phyloP scores from a whole-genome alignment of 148 eudicot genomes.

The Rheum nobile region DNA sequence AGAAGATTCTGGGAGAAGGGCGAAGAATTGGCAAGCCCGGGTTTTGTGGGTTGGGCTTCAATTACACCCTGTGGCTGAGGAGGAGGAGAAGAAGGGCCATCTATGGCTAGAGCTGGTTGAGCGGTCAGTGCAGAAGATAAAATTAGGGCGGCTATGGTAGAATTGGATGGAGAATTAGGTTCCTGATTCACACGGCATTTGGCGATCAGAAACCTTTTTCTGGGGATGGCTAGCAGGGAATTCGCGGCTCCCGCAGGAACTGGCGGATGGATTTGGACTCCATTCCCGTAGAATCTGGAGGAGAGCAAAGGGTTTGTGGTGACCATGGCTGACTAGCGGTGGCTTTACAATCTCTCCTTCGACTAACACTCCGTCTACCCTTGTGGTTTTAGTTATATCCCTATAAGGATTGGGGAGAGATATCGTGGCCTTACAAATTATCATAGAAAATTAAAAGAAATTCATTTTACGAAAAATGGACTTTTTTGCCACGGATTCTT shows the following conservation, averaged over 20 bases:
- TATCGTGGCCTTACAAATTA: too few species aligned
- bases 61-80: constrained; percentile 33
- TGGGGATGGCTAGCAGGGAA: constrained; percentile 10
- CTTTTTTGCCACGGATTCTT: too few species aligned
- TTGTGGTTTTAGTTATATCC: too few species aligned
- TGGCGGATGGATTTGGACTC: constrained; percentile 30
- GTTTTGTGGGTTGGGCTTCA: constrained; percentile 34
- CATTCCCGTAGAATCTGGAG: constrained; percentile 38
- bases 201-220: constrained; percentile 25
- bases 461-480: too few species aligned
- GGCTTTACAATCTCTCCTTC: neutral
- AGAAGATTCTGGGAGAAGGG: constrained; percentile 50
- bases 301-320: constrained; percentile 41
- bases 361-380: too few species aligned
- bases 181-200: constrained; percentile 18
- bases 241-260: constrained; percentile 30
- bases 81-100: constrained; percentile 28
- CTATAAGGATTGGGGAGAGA: too few species aligned
- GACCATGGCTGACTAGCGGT: constrained; percentile 13
- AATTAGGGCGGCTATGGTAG: constrained; percentile 42
- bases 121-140: constrained; percentile 33
- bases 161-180: constrained; percentile 21
- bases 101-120: constrained; percentile 48
- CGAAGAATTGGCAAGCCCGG: constrained; percentile 21
- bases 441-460: too few species aligned